phyloP scores from a whole-genome alignment of 164 flowering plant species.

The Chloranthus sessilifolius region DNA sequence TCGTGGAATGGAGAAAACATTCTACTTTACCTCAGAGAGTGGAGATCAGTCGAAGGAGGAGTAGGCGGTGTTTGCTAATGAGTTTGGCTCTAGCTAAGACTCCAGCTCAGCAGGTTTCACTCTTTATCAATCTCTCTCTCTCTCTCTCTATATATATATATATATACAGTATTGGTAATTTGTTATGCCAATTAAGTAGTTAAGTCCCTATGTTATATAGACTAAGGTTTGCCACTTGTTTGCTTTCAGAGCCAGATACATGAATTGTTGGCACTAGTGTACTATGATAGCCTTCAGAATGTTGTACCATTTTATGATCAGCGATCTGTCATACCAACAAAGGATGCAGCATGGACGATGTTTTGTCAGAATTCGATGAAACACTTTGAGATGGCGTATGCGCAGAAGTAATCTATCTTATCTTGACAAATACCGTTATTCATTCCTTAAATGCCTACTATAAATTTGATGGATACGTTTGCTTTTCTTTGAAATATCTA shows the following conservation, averaged over 20 bases:
- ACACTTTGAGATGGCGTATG: constrained; percentile 86
- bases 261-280: constrained; percentile 88
- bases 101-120: constrained; percentile 65
- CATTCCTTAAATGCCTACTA: neutral
- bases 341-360: constrained; percentile 65
- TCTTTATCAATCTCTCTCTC: neutral
- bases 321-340: constrained; percentile 54
- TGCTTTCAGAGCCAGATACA: constrained; percentile 77
- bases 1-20: constrained; percentile 82
- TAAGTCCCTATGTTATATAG: neutral
- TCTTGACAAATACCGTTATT: neutral
- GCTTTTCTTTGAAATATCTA: constrained; percentile 10
- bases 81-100: constrained; percentile 87
- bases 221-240: too few relatives aligned
- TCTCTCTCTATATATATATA: too few relatives aligned
- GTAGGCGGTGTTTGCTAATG: constrained; percentile 84
- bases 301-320: constrained; percentile 96
- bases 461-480: constrained; percentile 1
- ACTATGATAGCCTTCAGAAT: constrained; percentile 93
- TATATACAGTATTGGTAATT: too few relatives aligned
- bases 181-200: neutral
- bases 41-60: constrained; percentile 84
- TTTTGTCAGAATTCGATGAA: constrained; percentile 78
- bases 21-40: constrained; percentile 69
- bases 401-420: constrained; percentile 49